Evolutionary conservation across 495 filamentous ascomycete species (phyloP), one percentile per base, ranked within the genome.

Genomic region (Talaromyces thailandensis): DNA sequence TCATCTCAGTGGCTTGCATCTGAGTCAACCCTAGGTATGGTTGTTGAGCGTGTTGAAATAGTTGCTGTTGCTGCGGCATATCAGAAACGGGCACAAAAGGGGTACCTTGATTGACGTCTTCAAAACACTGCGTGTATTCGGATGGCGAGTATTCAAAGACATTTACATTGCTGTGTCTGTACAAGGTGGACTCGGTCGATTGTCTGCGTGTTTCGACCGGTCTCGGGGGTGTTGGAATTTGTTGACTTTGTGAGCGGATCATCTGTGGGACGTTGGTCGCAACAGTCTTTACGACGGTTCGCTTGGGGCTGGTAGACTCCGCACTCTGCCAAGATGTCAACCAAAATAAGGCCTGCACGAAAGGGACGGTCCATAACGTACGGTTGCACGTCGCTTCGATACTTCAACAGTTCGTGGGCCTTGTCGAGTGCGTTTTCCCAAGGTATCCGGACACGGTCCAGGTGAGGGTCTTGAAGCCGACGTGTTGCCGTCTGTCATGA

Each of bases 311-410:
- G 31, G 29, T 23, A 37, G 55, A 66, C 64, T 80, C 77, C 73
- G 77, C 72, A 73, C 72, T 78, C 77, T 80, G 72, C 71, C 69
- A 78, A n/a, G 74, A 66, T 74, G 74, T 79, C 74, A 80, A 79
- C 35, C 40, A 71, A 72, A 35, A 68, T 66, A 64, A 64, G 53
- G 62, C 35, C 35, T 1, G 14, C 4, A 5, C 14, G 3, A 40
- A 40, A 14, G 35, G 35, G 35, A 40, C 35, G 35, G 16, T 40
- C 35, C 35, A 40, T 5, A 69, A 77, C 77, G 69, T 80, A 80
- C 77, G 75, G 75, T 80, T 73, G 76, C 77, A 76, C 75, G 74
- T 68, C 77, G 76, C 72, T 80, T 80, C 62, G 59, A 31, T 65
- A 71, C 69, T 72, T 74, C 75, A 75, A 63, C 69, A 45, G 75